Evolutionary conservation across 2,329 filamentous ascomycete genomes (phyloP), one percentile per base, ranked within the genome.

Genomic region (Fusarium neocosmosporiellum): DNA sequence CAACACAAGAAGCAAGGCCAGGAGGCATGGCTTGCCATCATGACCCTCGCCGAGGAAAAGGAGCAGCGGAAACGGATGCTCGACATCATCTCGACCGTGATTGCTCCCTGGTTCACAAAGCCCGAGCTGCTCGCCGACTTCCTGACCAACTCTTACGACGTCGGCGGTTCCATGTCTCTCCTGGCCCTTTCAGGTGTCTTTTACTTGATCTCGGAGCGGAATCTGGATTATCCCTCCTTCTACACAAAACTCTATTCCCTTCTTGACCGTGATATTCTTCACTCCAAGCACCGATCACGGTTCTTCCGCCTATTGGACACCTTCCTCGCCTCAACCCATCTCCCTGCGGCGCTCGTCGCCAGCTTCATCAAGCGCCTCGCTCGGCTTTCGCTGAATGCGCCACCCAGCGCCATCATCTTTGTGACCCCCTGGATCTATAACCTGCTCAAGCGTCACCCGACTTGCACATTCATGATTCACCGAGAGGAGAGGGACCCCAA

Each of bases 371-470:
- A 99, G 84, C 90, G 94, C n/a, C 88, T 99, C 10, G 90, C 95
- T 5, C 89, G 96, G 60, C 87, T 98, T 39, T 90, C 94, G 18
- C 88, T 99, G n/a, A 91, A 94, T 78, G 95, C 94, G 0, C 96
- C 97, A 3, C 96, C 97, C 2, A 91, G 94, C 36, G 95, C 94
- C 33, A 93, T 98, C 61, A 95, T 98, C 18, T 92, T 91, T 62
- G 91, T 98, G 53, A 88, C 98, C 11, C 97, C 96, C 1, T 98
- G 94, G 91, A 91, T 96, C 59, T 99, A 99, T 86, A 99, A 99
- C 83, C 88, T 98, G 75, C 88, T 99, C 80, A 96, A 94, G 82
- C 89, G 89, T 73, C 96, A 99, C 80, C 96, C 96, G 1, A 91
- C 92, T 1, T 97, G 94, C 79, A 97, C 96, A 0, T 98, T 98